Evolutionary conservation across 371 early-diverging fungal genomes (phyloP).

Genomic region (Quaeritorhiza haematococci): DNA sequence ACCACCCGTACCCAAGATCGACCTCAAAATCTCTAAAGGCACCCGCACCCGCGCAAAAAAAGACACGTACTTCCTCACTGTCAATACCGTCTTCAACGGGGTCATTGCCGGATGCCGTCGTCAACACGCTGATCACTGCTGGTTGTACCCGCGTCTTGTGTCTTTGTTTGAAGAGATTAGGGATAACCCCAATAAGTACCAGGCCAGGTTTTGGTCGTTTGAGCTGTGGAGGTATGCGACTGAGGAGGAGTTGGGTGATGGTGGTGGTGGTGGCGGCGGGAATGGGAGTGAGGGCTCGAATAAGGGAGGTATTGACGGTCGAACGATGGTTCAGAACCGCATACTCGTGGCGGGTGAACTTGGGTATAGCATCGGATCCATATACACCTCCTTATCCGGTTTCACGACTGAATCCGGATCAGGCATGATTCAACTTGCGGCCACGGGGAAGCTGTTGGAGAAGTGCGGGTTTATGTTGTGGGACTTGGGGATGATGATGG

Average conservation of each 20-base stretch:
- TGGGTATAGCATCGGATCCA: background rate
- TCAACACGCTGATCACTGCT: background rate
- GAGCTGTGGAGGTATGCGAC: background rate
- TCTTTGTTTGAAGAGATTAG: background rate
- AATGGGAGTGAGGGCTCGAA: background rate
- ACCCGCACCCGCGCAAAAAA: background rate
- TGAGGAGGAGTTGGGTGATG: background rate
- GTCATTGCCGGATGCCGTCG: background rate
- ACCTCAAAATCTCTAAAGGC: background rate
- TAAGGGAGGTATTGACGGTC: background rate
- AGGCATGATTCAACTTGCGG: background rate
- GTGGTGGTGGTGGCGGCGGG: no score
- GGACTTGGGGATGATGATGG: background rate
- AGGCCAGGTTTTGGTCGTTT: background rate
- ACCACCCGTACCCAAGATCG: background rate
- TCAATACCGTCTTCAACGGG: background rate
- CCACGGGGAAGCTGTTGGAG: background rate
- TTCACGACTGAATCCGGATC: background rate
- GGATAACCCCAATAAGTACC: background rate
- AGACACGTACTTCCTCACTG: background rate
- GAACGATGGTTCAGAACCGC: no score
- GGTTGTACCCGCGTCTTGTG: background rate
- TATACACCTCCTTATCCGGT: background rate
- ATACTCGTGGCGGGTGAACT: background rate
- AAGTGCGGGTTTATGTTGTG: background rate